A percentile compares a stretch with the other conserved stretches of the same genome.
These are phyloP conservation scores for Ceratonia siliqua DNA, from an alignment of 306 rosid genomes.

Conservation along the genomic window DNA sequence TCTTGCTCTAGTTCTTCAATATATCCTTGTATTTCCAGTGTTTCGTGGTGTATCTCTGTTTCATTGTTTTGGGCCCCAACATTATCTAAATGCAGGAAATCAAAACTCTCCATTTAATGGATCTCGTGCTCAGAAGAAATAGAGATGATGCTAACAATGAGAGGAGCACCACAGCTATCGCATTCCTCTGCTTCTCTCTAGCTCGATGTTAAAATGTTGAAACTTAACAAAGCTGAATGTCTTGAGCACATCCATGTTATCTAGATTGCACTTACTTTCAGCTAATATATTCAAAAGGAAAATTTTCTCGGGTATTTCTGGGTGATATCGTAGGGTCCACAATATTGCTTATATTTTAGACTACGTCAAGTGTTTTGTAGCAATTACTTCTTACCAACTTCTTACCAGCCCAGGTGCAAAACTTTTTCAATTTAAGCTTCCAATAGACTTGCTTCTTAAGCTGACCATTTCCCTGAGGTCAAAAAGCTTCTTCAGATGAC, in stretches of 20 bases:
- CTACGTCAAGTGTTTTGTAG: conserved; percentile 34
- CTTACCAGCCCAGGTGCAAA: conserved; percentile 88
- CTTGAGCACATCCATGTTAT: neutral
- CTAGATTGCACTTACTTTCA: conserved; percentile 58
- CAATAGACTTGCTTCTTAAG: conserved; percentile 79
- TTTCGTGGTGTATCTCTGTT: too few species aligned
- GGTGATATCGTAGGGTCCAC: conserved; percentile 21
- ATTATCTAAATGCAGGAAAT: conserved; percentile 32
- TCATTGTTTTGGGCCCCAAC: too few species aligned
- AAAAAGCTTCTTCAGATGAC: conserved; percentile 70
- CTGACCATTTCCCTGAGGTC: conserved; percentile 75
- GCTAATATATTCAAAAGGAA: conserved; percentile 37
- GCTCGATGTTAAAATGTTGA: conserved; percentile 33
- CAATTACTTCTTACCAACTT: conserved; percentile 54
- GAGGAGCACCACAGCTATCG: conserved; percentile 45
- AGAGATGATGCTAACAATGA: conserved; percentile 36
- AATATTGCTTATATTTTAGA: conserved; percentile 13
- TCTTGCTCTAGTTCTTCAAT: too few species aligned
- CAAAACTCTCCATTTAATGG: conserved; percentile 22
- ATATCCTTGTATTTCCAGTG: too few species aligned
- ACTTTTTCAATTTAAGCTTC: conserved; percentile 90
- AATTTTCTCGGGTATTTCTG: conserved; percentile 17
- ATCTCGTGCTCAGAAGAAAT: conserved; percentile 56
- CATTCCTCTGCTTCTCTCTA: conserved; percentile 75
- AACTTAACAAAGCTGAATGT: neutral